phyloP scores from a whole-genome alignment of 805 yeast species.

The Pichia kluyveri region DNA sequence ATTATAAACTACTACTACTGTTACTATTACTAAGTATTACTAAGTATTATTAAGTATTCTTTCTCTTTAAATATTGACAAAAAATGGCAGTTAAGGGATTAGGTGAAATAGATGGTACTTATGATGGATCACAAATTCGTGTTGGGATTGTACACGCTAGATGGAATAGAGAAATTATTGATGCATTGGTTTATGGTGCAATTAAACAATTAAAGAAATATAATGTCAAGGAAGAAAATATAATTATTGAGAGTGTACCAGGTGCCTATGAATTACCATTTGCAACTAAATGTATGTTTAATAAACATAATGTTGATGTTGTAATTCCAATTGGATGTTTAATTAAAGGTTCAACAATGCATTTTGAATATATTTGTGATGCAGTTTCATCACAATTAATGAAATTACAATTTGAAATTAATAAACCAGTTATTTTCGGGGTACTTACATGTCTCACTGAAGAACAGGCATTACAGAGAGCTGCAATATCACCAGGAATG shows the following conservation, averaged over 20 bases:
- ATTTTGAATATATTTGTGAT: constrained; percentile 94
- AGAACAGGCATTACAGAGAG: constrained; percentile 87
- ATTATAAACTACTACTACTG: no score
- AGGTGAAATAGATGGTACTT: constrained; percentile 40
- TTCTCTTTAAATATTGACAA: no score
- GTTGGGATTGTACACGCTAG: constrained; percentile 91
- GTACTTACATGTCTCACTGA: constrained; percentile 88
- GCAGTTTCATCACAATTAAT: constrained; percentile 78
- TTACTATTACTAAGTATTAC: no score
- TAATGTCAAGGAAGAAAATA: constrained; percentile 71
- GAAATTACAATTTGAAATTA: constrained; percentile 62
- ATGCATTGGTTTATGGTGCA: constrained; percentile 75
- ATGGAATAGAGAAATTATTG: constrained; percentile 79
- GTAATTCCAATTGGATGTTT: constrained; percentile 89
- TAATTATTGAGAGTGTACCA: constrained; percentile 78
- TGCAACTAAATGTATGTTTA: constrained; percentile 52
- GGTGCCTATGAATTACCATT: constrained; percentile 92
- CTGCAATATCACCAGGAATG: constrained; percentile 69
- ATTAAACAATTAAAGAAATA: constrained; percentile 44
- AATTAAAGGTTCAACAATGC: constrained; percentile 96
- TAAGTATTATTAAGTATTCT: no score
- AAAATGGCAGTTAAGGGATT: constrained; percentile 76
- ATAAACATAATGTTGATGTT: constrained; percentile 58
- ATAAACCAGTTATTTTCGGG: constrained; percentile 85
- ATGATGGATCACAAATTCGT: constrained; percentile 33